Base-by-base conservation (phyloP, 306 rosid species). In the Betula pendula region DNA sequence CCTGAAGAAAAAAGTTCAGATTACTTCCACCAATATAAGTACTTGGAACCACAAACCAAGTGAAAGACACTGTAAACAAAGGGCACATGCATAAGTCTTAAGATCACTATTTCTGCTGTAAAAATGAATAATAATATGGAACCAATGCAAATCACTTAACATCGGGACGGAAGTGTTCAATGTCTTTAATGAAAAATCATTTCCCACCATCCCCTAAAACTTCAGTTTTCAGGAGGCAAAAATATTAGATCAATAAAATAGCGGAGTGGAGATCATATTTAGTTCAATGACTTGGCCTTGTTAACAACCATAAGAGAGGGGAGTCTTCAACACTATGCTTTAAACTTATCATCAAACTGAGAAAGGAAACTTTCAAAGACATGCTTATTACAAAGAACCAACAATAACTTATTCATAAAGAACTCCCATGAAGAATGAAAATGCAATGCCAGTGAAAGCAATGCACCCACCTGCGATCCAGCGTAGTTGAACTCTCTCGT, bases 391-490 rank as follows among this genome's bases (percentile, higher is more conserved):
- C n/a, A 14, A 35, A 68, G 65, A 33, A 38, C 67, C 15, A 70
- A 47, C 53, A 25, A 66, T 38, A 49, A 75, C 43, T 58, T 73
- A 19, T 12, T 66, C 59, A 16, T 74, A 62, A 22, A 22, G 68
- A 72, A 78, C 68, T 62, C 60, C 70, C 19, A 22, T 38, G 38
- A 69, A 73, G 33, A 65, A 55, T 56, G 43, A 59, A 71, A 80
- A 20, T 16, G 45, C 47, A 9, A 55, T 31, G 8, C 16, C 16
- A 50, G 55, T 33, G 68, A 78, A 81, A 27, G n/a, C 75, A 31
- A 65, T 15, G 17, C 52, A 84, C 87, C 75, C 16, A 90, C 96
- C 96, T 90, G 82, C 60, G 73, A 62, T 77, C 78, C 22, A 69
- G 55, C 67, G 29, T 10, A 44, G 83, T 55, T 47, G 76, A 73